Evolutionary conservation across 2,329 filamentous ascomycete genomes (phyloP).

Genomic region (Sporothrix mexicana): DNA sequence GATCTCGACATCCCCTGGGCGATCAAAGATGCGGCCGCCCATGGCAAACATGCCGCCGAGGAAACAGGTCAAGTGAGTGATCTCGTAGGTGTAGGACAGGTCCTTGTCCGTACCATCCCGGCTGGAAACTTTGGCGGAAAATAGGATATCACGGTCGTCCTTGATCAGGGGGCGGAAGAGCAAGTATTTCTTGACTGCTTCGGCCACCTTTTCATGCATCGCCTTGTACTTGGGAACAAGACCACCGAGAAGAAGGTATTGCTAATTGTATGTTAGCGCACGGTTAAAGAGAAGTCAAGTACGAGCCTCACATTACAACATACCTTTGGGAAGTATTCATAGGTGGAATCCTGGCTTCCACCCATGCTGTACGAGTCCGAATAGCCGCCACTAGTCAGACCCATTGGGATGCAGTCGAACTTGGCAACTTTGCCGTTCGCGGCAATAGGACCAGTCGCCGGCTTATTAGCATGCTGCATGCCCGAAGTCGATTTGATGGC

Average conservation of each 20-base stretch:
- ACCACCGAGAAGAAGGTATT: slow-evolving; percentile 79
- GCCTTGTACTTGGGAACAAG: slow-evolving; percentile 72
- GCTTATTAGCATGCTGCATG: slow-evolving; percentile 1
- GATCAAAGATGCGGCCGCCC: slow-evolving; percentile 66
- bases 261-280: slow-evolving; percentile 46
- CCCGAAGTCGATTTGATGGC: background rate
- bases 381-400: slow-evolving; percentile 57
- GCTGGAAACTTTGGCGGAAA: slow-evolving; percentile 68
- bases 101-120: slow-evolving; percentile 48
- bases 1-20: slow-evolving; percentile 65
- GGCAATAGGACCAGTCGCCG: slow-evolving; percentile 40
- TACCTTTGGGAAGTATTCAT: slow-evolving; percentile 70
- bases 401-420: slow-evolving; percentile 64
- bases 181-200: slow-evolving; percentile 72
- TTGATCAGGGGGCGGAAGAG: slow-evolving; percentile 79
- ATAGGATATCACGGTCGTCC: slow-evolving; percentile 70
- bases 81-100: slow-evolving; percentile 61
- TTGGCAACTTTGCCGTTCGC: slow-evolving; percentile 46
- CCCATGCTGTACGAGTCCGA: slow-evolving; percentile 64
- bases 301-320: slow-evolving; percentile 8
- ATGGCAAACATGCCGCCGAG: slow-evolving; percentile 73
- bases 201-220: slow-evolving; percentile 72
- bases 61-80: slow-evolving; percentile 70
- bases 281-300: background rate
- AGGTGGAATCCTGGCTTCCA: slow-evolving; percentile 71